These are phyloP conservation scores for Entomophthora muscae DNA, from an alignment of 371 early-diverging fungal genomes.

Conservation along the genomic window DNA sequence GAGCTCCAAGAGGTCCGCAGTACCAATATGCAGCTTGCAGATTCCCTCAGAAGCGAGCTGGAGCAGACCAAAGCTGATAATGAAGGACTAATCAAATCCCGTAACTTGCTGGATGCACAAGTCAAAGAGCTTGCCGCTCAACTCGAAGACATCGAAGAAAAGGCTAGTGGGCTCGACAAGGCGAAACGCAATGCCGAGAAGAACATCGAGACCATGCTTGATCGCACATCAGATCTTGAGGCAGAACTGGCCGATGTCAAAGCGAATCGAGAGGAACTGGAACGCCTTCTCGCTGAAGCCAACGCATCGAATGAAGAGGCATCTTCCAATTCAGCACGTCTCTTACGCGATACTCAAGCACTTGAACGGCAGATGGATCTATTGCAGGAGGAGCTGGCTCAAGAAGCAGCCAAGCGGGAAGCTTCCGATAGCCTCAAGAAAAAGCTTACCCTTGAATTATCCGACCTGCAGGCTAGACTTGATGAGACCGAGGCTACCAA, in stretches of 20 bases:
- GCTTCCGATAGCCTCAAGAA: slow-evolving; percentile 17
- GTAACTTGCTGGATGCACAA: slow-evolving; percentile 27
- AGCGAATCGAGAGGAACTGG: slow-evolving; percentile 25
- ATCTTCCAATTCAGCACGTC: slow-evolving; percentile 21
- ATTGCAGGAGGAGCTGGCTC: slow-evolving; percentile 34
- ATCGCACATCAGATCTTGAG: slow-evolving; percentile 25
- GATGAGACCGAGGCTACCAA: slow-evolving; percentile 44
- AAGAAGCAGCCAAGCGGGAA: slow-evolving; percentile 34
- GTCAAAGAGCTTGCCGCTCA: slow-evolving; percentile 25
- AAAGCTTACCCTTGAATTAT: slow-evolving; percentile 19
- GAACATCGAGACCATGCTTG: slow-evolving; percentile 22
- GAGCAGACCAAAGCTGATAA: slow-evolving; percentile 40
- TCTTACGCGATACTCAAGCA: slow-evolving; percentile 35
- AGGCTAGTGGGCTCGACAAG: slow-evolving; percentile 25
- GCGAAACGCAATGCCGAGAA: slow-evolving; percentile 27
- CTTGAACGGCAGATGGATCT: slow-evolving; percentile 29
- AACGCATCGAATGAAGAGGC: slow-evolving; percentile 32
- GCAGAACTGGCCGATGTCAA: slow-evolving; percentile 22
- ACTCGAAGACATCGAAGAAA: slow-evolving; percentile 19
- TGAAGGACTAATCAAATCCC: slow-evolving; percentile 25
- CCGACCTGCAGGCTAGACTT: slow-evolving; percentile 35
- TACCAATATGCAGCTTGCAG: slow-evolving; percentile 21
- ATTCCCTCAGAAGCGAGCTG: slow-evolving; percentile 34
- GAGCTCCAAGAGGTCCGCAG: slow-evolving; percentile 46
- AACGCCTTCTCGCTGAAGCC: slow-evolving; percentile 25